Conservation (phyloP, 108 stramenopile genomes). For the Schizochytrium sp. region DNA sequence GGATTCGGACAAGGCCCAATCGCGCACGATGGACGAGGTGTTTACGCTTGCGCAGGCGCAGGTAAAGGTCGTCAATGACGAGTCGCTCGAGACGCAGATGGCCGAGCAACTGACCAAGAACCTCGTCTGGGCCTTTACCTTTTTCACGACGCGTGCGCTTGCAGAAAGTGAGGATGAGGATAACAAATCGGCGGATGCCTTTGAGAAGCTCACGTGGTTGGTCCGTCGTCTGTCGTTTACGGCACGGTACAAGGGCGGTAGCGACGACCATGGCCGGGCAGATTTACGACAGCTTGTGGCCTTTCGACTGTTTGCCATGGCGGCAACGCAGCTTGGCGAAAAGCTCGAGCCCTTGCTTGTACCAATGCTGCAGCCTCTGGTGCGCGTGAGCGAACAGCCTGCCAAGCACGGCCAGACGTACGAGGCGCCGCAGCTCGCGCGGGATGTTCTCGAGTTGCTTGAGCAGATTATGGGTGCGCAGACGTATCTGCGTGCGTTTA, state of each 20-base stretch:
- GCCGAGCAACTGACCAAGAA: conserved; percentile 12
- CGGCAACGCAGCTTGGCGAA: neutral
- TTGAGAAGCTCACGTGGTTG: neutral
- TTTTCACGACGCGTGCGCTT: neutral
- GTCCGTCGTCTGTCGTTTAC: neutral
- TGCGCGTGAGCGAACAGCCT: neutral
- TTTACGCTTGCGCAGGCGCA: neutral
- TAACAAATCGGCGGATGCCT: neutral
- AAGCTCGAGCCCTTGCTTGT: neutral
- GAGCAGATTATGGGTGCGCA: neutral
- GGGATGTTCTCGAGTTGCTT: neutral
- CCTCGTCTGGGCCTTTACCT: neutral
- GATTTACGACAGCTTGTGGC: neutral
- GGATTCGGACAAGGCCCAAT: too few relatives aligned
- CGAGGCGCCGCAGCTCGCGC: neutral
- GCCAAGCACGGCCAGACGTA: neutral
- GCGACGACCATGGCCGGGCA: neutral
- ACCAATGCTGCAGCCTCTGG: neutral
- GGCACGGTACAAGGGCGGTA: neutral
- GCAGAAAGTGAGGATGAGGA: too few relatives aligned
- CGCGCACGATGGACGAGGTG: neutral
- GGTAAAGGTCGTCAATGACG: neutral
- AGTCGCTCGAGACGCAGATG: neutral
- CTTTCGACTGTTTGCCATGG: neutral
- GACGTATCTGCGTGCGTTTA: neutral